Conservation (phyloP, 805 yeast genomes). For the Candida maesae region DNA sequence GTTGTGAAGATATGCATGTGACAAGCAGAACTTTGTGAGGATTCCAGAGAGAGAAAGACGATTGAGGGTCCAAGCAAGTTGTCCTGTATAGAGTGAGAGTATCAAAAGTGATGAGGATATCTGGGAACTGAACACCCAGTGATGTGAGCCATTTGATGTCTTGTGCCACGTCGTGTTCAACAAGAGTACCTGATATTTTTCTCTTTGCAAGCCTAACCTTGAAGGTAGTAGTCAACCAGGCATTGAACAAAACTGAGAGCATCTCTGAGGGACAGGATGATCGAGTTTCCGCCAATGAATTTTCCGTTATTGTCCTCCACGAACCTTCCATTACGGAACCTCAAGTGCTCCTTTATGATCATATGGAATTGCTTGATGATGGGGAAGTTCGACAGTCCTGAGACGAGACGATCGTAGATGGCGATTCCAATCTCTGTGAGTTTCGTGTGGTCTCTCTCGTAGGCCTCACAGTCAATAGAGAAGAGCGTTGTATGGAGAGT, state of each 20-base stretch:
- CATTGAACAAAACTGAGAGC: not conserved
- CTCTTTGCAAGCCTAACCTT: not conserved
- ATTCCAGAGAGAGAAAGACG: too few species aligned
- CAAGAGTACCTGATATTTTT: conserved; percentile 33
- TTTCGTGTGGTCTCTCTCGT: too few species aligned
- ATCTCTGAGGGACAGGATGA: not conserved
- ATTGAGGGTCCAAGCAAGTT: conserved; percentile 35
- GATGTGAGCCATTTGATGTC: conserved; percentile 49
- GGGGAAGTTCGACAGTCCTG: too few species aligned
- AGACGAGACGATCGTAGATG: too few species aligned
- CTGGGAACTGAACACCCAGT: conserved; percentile 45
- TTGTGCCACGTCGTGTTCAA: conserved; percentile 57
- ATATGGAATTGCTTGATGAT: too few species aligned
- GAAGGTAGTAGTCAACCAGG: not conserved
- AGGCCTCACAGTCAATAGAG: too few species aligned
- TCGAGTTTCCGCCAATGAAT: not conserved
- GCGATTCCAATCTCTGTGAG: too few species aligned
- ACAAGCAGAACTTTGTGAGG: too few species aligned
- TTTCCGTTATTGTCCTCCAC: not conserved
- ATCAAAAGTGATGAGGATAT: conserved; percentile 35
- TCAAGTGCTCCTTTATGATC: not conserved
- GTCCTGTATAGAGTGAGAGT: conserved; percentile 42
- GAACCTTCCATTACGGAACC: too few species aligned
- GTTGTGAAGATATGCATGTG: conserved; percentile 60
- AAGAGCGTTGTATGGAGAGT: too few species aligned